Evolutionary conservation across 1,284 basidiomycete species (phyloP), one percentile per base, ranked within the genome.

Genomic region (Phylloporus sp.): DNA sequence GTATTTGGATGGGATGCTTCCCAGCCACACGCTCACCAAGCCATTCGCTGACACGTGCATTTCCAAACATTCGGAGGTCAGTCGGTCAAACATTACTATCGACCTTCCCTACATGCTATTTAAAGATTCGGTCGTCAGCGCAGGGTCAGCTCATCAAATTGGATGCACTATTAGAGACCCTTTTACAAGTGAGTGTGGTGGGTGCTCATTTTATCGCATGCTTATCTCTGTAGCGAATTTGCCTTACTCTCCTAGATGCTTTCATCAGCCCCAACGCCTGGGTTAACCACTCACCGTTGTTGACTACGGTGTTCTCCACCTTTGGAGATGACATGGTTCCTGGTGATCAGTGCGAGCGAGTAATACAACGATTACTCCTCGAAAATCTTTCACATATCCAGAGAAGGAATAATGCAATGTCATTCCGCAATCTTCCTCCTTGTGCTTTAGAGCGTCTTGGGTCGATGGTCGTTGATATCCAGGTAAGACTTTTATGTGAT

Each of bases 201-300:
- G 24, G 28, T 26, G 57, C 46, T 60, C 58, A 50, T 58, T 31
- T 54, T 39, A 15, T 54, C 32, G 11, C 6, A 1, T 61, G 46
- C 60, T 71, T 34, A 71, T 59, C 18, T 28, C 15, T 52, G 53
- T 50, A 94, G 90, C 82, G 88, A 63, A 75, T 87, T 31, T 90
- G 88, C 66, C 77, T 93, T 22, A 79, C 83, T 18, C 75, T 87
- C 13, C 87, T 92, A 1, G 91, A 93, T 69, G 85, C 87, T 1
- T 90, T 93, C 68, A 81, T 95, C 64, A 90, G 88, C 68, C 92
- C 93, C 0, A 82, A 83, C 39, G 80, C 86, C 69, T 94, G 92
- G 89, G 78, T 78, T 34, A 69, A 72, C 18, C 82, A 91, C 70
- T 80, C 82, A 2, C 61, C 71, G 0, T 71, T 86, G n/a, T 69